Percentiles rank a stretch among this genome's conserved stretches.
Evolutionary conservation across 148 eudicot species (phyloP).

Genomic region (Camellia lanceoleosa): DNA sequence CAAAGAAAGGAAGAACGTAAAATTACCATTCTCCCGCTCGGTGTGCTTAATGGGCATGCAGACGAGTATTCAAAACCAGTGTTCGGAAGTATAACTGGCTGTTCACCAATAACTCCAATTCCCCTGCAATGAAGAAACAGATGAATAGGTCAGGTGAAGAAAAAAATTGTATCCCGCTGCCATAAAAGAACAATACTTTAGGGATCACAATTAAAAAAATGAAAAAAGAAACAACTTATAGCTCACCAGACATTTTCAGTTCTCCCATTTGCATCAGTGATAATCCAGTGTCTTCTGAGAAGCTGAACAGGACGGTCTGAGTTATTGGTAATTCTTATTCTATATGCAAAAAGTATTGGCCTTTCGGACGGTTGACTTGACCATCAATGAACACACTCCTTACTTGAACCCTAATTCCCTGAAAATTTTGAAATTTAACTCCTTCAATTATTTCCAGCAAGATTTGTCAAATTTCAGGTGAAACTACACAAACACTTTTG

Average conservation of each 20-base stretch:
- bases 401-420: conserved; percentile 96
- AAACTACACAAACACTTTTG: not conserved
- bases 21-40: conserved; percentile 85
- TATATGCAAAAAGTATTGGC: conserved; percentile 84
- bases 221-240: not conserved
- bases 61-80: conserved; percentile 95
- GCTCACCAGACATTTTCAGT: conserved; percentile 83
- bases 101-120: conserved; percentile 92
- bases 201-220: not conserved
- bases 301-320: conserved; percentile 93
- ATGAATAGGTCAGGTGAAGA: not conserved
- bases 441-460: not conserved
- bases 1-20: conserved; percentile 2
- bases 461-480: not conserved
- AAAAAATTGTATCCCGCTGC: not conserved
- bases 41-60: conserved; percentile 86
- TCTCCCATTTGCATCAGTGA: conserved; percentile 79
- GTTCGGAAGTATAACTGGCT: conserved; percentile 95
- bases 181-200: not conserved
- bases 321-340: conserved; percentile 92
- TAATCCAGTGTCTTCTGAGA: conserved; percentile 97
- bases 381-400: conserved; percentile 92
- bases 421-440: conserved; percentile 7
- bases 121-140: conserved; percentile 44
- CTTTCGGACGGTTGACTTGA: conserved; percentile 77